These are phyloP conservation scores for Candida gorgasii DNA, from an alignment of 805 yeast species.

Conservation along the genomic window DNA sequence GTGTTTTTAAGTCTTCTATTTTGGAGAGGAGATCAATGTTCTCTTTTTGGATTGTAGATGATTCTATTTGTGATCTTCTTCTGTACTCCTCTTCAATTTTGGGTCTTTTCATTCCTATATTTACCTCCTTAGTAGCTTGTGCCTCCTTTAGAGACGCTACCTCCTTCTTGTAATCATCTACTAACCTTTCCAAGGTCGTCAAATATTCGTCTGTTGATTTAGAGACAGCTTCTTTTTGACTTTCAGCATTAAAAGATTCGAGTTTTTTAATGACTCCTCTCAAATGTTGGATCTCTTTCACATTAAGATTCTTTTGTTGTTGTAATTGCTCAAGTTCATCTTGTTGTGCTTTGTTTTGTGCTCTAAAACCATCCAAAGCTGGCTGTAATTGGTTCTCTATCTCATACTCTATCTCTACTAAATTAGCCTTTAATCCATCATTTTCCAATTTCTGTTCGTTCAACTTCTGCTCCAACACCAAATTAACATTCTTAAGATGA, in stretches of 20 bases:
- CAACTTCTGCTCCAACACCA: constrained; percentile 39
- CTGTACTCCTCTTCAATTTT: constrained; percentile 22
- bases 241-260: constrained; percentile 29
- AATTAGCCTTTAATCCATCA: constrained; percentile 19
- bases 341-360: constrained; percentile 16
- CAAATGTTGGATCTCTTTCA: constrained; percentile 58
- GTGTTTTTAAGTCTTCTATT: constrained; percentile 36
- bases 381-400: constrained; percentile 16
- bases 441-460: constrained; percentile 22
- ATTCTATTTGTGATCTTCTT: constrained; percentile 16
- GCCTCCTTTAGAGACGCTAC: constrained; percentile 45
- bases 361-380: constrained; percentile 13
- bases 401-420: constrained; percentile 14
- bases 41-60: constrained; percentile 32
- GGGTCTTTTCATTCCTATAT: constrained; percentile 28
- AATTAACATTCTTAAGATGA: constrained; percentile 28
- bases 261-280: constrained; percentile 55
- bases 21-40: constrained; percentile 39
- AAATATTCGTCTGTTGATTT: constrained; percentile 38
- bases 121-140: constrained; percentile 7
- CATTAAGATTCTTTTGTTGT: constrained; percentile 52
- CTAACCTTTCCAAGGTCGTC: constrained; percentile 45
- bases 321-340: constrained; percentile 40
- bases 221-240: constrained; percentile 25
- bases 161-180: constrained; percentile 57